Evolutionary conservation across 306 rosid species (phyloP), one percentile per base, ranked within the genome.

Genomic region (Vigna unguiculata): DNA sequence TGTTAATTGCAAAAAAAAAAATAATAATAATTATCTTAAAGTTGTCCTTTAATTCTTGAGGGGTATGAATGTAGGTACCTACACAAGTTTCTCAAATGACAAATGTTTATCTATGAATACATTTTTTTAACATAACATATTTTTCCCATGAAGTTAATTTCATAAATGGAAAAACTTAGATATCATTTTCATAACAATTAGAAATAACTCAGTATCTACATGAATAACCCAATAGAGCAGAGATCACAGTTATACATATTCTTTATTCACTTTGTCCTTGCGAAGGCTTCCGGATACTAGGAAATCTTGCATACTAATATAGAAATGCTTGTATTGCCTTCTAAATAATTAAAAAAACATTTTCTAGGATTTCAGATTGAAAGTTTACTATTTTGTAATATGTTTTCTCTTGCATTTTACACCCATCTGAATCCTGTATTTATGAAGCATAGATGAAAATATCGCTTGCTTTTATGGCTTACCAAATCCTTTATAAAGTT

Each of bases 401-500:
- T 25, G 45, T n/a, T 45, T 59, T 14, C 28, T 74, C 30, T 71
- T 82, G 38, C 48, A 62, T 71, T 57, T 36, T 30, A 15, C 24
- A 40, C 14, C 74, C 20, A 46, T 74, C 46, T 22, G 45, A 75
- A 21, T 25, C 36, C 25, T 43, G 64, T 36, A 24, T 57, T 48
- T 71, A 21, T 48, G 69, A 59, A 36, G 57, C 59, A 25, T 17
- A 57, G 73, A 41, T 25, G 19, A 57, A 61, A 79, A 47, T 62
- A 4, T 5, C 47, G 25, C 64, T 61, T 77, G 45, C 68, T 74
- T 51, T 51, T 36, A 20, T 75, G 69, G 22, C 57, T 66, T 25
- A 15, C 72, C 74, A 64, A 64, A 70, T 66, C 24, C 71, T 55
- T 34, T 47, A 25, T 59, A 9, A 34, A 75, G 68, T 67, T 73